phyloP scores from a whole-genome alignment of 495 filamentous ascomycete species.

The Chaetomium fimeti region DNA sequence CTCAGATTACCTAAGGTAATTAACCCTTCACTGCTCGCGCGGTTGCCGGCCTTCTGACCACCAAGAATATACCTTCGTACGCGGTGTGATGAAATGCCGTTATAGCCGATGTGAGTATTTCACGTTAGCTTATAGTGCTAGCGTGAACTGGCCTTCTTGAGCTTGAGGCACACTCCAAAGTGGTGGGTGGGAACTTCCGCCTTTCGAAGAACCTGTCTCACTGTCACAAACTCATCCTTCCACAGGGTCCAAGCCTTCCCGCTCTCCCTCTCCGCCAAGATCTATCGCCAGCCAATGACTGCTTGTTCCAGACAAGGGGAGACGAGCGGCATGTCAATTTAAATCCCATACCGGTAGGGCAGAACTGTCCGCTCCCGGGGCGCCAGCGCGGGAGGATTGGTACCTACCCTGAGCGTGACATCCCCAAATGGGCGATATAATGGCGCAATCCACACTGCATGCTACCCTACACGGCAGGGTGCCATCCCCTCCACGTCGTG shows the following conservation, averaged over 20 bases:
- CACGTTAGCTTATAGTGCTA: too few relatives aligned
- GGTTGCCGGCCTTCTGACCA: too few relatives aligned
- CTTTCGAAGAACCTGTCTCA: neutral
- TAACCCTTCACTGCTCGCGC: neutral
- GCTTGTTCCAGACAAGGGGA: conserved; percentile 13
- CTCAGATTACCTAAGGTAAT: neutral
- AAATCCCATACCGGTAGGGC: conserved; percentile 20
- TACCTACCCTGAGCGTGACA: conserved; percentile 23
- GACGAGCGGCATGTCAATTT: conserved; percentile 19
- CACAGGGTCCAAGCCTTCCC: neutral
- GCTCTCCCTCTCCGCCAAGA: conserved; percentile 2
- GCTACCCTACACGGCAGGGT: neutral
- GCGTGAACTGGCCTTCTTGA: neutral
- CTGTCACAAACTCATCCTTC: neutral
- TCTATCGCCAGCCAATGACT: conserved; percentile 2
- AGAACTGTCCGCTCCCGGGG: neutral
- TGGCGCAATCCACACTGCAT: conserved; percentile 7
- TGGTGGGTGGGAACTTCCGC: neutral
- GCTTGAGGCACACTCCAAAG: too few relatives aligned
- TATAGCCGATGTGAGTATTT: too few relatives aligned
- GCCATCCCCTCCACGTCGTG: neutral
- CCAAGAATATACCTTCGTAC: too few relatives aligned
- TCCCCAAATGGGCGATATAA: neutral
- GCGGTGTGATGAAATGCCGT: too few relatives aligned
- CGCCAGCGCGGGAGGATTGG: conserved; percentile 18